Conservation (phyloP, 345 rosid genomes). For the Euclidium syriacum region DNA sequence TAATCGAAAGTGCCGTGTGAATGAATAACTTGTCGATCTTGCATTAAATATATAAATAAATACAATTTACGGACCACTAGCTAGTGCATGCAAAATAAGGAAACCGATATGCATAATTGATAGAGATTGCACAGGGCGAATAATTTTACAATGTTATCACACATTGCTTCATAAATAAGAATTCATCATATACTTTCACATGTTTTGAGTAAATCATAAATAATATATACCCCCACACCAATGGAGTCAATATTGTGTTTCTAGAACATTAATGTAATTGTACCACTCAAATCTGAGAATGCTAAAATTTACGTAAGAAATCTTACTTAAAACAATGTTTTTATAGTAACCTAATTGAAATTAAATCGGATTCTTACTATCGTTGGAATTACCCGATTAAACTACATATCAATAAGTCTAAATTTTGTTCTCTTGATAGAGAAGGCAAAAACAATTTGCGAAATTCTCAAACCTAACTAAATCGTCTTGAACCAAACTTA, state of each 20-base stretch:
- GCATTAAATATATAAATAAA: slow-evolving; percentile 10
- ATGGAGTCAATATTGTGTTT: neutral
- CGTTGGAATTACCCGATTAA: neutral
- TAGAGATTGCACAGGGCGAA: neutral
- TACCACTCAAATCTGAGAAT: slow-evolving; percentile 1
- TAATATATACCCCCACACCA: slow-evolving; percentile 17
- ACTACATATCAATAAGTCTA: neutral
- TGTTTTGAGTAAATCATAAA: slow-evolving; percentile 23
- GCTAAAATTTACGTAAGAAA: neutral
- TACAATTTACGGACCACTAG: slow-evolving; percentile 20
- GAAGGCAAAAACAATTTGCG: too few relatives aligned
- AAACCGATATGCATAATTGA: slow-evolving; percentile 6
- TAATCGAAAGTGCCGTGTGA: slow-evolving; percentile 11
- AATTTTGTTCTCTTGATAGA: too few relatives aligned
- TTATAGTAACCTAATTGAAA: neutral
- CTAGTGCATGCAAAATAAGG: slow-evolving; percentile 19
- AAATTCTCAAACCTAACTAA: too few relatives aligned
- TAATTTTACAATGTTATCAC: slow-evolving; percentile 10
- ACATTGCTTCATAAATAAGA: slow-evolving; percentile 18
- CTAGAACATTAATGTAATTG: slow-evolving; percentile 8
- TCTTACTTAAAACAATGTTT: neutral
- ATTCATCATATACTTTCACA: slow-evolving; percentile 23
- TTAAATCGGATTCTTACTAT: neutral
- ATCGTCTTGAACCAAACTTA: too few relatives aligned
- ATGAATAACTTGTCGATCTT: neutral